Evolutionary conservation across 805 yeast genomes (phyloP).

Genomic region (Saccharomycopsis fibuligera): DNA sequence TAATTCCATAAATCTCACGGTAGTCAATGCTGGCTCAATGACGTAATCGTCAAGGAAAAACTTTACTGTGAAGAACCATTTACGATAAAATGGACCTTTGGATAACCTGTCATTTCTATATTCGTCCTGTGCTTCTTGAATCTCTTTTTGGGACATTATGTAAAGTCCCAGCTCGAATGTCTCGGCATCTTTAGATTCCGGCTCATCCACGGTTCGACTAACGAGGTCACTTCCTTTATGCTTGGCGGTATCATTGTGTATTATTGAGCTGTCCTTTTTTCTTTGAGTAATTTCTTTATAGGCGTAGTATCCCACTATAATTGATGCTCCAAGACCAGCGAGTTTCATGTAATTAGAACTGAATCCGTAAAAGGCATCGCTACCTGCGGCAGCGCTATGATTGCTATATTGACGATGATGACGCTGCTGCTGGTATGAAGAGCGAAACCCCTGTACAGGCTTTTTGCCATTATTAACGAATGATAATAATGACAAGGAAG

Average conservation of each 20-base stretch:
- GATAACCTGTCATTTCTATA: conserved; percentile 30
- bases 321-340: too few species aligned
- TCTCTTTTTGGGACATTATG: conserved; percentile 52
- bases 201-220: background rate
- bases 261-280: background rate
- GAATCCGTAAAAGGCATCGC: too few species aligned
- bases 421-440: too few species aligned
- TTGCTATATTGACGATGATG: too few species aligned
- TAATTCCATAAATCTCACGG: conserved; percentile 64
- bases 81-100: conserved; percentile 20
- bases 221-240: background rate
- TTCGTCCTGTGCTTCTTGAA: conserved; percentile 31
- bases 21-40: conserved; percentile 63
- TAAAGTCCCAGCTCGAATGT: conserved; percentile 68
- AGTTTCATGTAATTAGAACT: too few species aligned
- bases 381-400: too few species aligned
- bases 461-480: too few species aligned
- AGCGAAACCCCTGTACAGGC: too few species aligned
- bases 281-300: too few species aligned
- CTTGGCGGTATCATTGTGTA: background rate
- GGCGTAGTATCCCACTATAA: too few species aligned
- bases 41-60: conserved; percentile 47
- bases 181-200: conserved; percentile 36
- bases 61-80: conserved; percentile 35
- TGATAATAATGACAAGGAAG: too few species aligned